phyloP scores from a whole-genome alignment of 2,329 filamentous ascomycete genomes.

The Claviceps maximensis region DNA sequence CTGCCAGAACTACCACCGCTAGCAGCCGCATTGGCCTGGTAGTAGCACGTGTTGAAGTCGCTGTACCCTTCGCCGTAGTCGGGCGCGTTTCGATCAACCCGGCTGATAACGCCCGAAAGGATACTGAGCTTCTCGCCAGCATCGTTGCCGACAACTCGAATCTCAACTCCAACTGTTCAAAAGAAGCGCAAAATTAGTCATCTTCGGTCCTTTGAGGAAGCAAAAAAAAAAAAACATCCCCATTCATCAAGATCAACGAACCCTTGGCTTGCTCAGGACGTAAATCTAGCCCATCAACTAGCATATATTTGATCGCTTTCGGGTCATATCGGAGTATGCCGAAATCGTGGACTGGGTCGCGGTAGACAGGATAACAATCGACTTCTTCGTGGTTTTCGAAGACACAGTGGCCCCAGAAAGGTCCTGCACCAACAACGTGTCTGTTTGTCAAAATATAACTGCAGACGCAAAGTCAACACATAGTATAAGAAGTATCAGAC shows the following conservation, averaged over 20 bases:
- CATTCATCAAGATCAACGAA: conserved; percentile 15
- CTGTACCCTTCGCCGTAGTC: conserved; percentile 97
- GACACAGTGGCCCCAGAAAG: conserved; percentile 96
- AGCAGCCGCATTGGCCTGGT: conserved; percentile 91
- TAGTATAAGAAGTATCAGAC: background rate
- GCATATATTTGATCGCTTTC: conserved; percentile 94
- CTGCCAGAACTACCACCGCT: conserved; percentile 97
- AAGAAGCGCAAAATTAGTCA: conserved; percentile 9
- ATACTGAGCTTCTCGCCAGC: conserved; percentile 98
- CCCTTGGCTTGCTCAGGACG: conserved; percentile 72
- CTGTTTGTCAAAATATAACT: conserved; percentile 75
- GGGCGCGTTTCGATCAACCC: conserved; percentile 88
- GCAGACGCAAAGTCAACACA: background rate
- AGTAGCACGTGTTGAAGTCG: conserved; percentile 94
- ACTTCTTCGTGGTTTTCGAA: conserved; percentile 98
- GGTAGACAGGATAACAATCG: conserved; percentile 91
- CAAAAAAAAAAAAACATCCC: background rate
- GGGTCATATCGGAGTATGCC: conserved; percentile 95
- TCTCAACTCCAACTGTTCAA: conserved; percentile 66
- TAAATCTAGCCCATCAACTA: conserved; percentile 64
- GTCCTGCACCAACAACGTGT: conserved; percentile 88
- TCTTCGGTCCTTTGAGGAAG: background rate
- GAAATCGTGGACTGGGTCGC: conserved; percentile 96
- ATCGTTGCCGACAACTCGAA: conserved; percentile 95
- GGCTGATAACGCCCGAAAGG: conserved; percentile 90